Conservation (phyloP, 768 basidiomycete species). For the Coprinellus micaceus region DNA sequence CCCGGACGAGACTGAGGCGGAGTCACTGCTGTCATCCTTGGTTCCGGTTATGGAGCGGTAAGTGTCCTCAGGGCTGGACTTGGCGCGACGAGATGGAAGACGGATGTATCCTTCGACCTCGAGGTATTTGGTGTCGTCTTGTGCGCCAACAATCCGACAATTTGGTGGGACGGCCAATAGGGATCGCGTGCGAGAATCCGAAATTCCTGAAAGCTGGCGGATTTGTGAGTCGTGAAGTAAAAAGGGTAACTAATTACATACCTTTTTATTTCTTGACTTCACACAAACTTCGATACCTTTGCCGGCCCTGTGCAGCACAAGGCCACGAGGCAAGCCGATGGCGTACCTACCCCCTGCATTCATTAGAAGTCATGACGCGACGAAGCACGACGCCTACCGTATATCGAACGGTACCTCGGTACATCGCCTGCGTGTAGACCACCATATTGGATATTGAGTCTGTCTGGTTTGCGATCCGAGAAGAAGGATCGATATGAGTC, state of each 20-base stretch:
- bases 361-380: slow-evolving; percentile 42
- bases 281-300: slow-evolving; percentile 59
- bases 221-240: slow-evolving; percentile 6
- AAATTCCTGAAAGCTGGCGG: slow-evolving; percentile 46
- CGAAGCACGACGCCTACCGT: slow-evolving; percentile 41
- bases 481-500: slow-evolving; percentile 43
- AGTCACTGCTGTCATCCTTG: slow-evolving; percentile 17
- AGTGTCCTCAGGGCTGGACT: slow-evolving; percentile 29
- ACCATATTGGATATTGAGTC: slow-evolving; percentile 65
- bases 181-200: slow-evolving; percentile 52
- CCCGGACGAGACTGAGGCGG: slow-evolving; percentile 32
- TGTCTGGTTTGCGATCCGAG: slow-evolving; percentile 66
- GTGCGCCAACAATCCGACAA: slow-evolving; percentile 39
- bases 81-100: slow-evolving; percentile 42
- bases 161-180: slow-evolving; percentile 52
- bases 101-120: slow-evolving; percentile 69
- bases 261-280: slow-evolving; percentile 38
- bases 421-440: slow-evolving; percentile 56
- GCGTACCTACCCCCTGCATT: slow-evolving; percentile 58
- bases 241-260: not conserved
- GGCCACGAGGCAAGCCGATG: slow-evolving; percentile 54
- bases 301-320: slow-evolving; percentile 39
- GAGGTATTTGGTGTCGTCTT: slow-evolving; percentile 44
- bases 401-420: slow-evolving; percentile 60
- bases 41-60: slow-evolving; percentile 48